Conservation (phyloP, 192 early-diverging fungal genomes). For the Umbelopsis sp. region DNA sequence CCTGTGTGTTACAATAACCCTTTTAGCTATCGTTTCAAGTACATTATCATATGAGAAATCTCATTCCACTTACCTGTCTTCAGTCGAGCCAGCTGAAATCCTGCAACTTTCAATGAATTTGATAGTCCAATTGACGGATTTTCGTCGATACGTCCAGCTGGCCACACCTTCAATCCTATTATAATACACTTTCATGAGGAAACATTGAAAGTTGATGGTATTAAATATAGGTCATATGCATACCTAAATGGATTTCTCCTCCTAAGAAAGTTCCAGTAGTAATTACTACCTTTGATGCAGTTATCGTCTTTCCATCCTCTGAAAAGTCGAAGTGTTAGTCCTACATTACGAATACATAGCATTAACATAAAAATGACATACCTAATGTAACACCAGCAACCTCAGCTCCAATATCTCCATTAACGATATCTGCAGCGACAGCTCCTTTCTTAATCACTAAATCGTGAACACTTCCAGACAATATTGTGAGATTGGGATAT, state of each 20-base stretch:
- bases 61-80: conserved; percentile 58
- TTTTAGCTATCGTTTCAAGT: neutral
- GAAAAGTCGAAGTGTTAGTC: neutral
- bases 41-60: neutral
- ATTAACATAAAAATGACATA: conserved; percentile 14
- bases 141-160: conserved; percentile 74
- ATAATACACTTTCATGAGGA: neutral
- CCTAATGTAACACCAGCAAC: conserved; percentile 67
- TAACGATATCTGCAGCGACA: neutral
- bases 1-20: conserved; percentile 37
- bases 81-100: conserved; percentile 75
- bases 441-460: conserved; percentile 56
- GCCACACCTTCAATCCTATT: conserved; percentile 60
- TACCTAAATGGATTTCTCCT: conserved; percentile 82
- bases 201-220: neutral
- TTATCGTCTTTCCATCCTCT: conserved; percentile 67
- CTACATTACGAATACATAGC: neutral
- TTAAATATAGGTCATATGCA: too few species aligned
- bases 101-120: conserved; percentile 69
- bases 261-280: conserved; percentile 83
- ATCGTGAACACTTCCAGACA: conserved; percentile 71
- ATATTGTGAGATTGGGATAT: conserved; percentile 72
- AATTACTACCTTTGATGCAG: conserved; percentile 71
- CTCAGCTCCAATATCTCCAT: conserved; percentile 27
- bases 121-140: conserved; percentile 76